phyloP scores from a whole-genome alignment of 23 red algal genomes.

The Gracilaria caudata region DNA sequence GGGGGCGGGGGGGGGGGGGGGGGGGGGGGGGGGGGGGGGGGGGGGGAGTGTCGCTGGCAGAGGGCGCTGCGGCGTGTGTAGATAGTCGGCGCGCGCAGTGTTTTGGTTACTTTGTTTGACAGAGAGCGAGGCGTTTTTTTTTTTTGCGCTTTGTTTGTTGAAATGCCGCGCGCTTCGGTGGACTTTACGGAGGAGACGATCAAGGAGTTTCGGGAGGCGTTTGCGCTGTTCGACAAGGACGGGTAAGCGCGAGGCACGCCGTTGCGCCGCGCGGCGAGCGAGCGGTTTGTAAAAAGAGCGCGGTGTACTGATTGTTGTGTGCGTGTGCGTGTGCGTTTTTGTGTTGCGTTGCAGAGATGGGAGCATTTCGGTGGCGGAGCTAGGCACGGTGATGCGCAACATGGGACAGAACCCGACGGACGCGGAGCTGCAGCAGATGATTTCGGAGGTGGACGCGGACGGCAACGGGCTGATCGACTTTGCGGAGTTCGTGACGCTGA shows the following conservation, averaged over 20 bases:
- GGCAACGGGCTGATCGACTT: constrained; percentile 94
- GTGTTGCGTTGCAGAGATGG: constrained; percentile 90
- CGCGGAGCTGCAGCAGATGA: constrained; percentile 84
- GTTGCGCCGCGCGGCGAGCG: neutral
- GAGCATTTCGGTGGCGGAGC: constrained; percentile 85
- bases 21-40: neutral
- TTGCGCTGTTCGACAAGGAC: constrained; percentile 81
- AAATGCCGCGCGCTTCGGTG: constrained; percentile 71
- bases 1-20: neutral
- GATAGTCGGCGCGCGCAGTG: too few relatives aligned
- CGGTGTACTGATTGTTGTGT: too few relatives aligned
- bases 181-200: constrained; percentile 91
- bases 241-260: constrained; percentile 52
- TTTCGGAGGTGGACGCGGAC: constrained; percentile 93
- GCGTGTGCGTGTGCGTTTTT: constrained; percentile 5
- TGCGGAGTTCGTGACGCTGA: constrained; percentile 95
- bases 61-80: too few relatives aligned
- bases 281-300: too few relatives aligned
- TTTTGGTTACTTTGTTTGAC: too few relatives aligned
- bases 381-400: constrained; percentile 92
- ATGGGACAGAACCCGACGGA: constrained; percentile 96
- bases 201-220: constrained; percentile 87
- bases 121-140: neutral
- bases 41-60: too few relatives aligned
- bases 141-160: neutral